A percentile compares a stretch with the other conserved stretches of the same genome.
Conservation (phyloP, 352 stramenopile species). For the Phytophthora cactorum region DNA sequence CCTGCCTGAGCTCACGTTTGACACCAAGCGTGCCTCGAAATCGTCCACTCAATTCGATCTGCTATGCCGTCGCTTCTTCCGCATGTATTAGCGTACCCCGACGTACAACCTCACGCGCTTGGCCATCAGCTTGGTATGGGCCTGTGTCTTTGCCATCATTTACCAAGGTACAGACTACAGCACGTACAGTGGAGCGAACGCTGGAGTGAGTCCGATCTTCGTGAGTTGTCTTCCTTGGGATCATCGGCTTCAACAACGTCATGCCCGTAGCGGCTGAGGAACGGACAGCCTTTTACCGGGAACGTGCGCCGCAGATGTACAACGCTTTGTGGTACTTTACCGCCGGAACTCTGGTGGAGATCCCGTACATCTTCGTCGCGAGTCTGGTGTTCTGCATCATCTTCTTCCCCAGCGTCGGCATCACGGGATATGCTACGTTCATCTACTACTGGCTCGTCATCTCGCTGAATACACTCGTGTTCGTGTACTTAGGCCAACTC, state of each 20-base stretch:
- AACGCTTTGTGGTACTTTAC: constrained; percentile 69
- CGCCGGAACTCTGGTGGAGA: constrained; percentile 52
- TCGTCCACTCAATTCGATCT: constrained; percentile 36
- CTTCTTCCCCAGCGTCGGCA: constrained; percentile 62
- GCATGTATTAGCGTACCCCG: constrained; percentile 81
- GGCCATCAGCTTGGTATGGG: constrained; percentile 71
- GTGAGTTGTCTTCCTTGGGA: constrained; percentile 82
- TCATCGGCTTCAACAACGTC: constrained; percentile 44
- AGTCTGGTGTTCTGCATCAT: constrained; percentile 57
- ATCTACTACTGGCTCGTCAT: constrained; percentile 64
- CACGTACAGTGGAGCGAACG: constrained; percentile 48
- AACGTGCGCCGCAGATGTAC: constrained; percentile 91
- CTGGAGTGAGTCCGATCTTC: constrained; percentile 87
- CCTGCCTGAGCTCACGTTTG: constrained; percentile 49
- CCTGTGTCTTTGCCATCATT: constrained; percentile 78
- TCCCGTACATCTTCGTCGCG: constrained; percentile 51
- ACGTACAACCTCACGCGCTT: constrained; percentile 83
- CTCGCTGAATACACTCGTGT: constrained; percentile 52
- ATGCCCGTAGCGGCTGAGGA: constrained; percentile 27
- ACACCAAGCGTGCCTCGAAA: constrained; percentile 45
- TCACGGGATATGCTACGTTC: constrained; percentile 47
- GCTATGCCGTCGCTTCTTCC: constrained; percentile 44
- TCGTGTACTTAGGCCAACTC: constrained; percentile 58
- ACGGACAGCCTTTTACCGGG: constrained; percentile 63
- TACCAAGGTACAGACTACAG: constrained; percentile 62